A percentile compares a stretch with the other conserved stretches of the same genome.
Evolutionary conservation across 2,329 filamentous ascomycete genomes (phyloP).

Genomic region (Tolypocladium ovalisporum): DNA sequence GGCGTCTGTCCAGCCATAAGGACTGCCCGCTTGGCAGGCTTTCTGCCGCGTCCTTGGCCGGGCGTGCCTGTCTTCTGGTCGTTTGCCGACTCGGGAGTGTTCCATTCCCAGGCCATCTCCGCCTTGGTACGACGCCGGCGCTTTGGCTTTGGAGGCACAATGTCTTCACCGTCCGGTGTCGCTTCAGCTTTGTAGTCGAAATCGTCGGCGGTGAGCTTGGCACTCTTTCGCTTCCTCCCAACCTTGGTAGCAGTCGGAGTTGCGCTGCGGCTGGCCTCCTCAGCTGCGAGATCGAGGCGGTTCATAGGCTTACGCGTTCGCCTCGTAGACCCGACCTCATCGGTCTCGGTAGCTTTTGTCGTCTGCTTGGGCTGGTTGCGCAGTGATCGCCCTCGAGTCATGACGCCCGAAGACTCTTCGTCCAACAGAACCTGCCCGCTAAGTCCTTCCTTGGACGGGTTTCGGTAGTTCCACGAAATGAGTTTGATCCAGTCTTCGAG

Average conservation of each 20-base stretch:
- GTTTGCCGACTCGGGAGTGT: background rate
- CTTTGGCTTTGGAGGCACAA: conserved; percentile 10
- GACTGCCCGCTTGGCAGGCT: background rate
- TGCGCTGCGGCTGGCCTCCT: conserved; percentile 38
- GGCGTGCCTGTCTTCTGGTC: background rate
- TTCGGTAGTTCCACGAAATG: conserved; percentile 17
- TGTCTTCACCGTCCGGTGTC: conserved; percentile 19
- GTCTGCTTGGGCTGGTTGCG: conserved; percentile 48
- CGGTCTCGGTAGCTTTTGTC: conserved; percentile 46
- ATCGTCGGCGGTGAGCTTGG: conserved; percentile 17
- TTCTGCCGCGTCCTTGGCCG: background rate
- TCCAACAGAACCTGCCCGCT: conserved; percentile 45
- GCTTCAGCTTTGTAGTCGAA: conserved; percentile 21
- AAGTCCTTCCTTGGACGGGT: conserved; percentile 37
- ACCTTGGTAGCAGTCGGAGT: conserved; percentile 29
- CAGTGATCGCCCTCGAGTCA: conserved; percentile 40
- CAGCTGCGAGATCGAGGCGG: conserved; percentile 37
- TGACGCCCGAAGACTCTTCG: conserved; percentile 37
- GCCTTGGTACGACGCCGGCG: conserved; percentile 12
- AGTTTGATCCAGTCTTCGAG: background rate
- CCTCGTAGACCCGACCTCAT: conserved; percentile 36
- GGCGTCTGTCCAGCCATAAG: background rate
- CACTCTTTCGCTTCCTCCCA: conserved; percentile 20
- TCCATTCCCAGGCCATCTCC: conserved; percentile 1
- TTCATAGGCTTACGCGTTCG: conserved; percentile 41